Evolutionary conservation across 2,329 filamentous ascomycete genomes (phyloP).

Genomic region (Alternaria sp.): DNA sequence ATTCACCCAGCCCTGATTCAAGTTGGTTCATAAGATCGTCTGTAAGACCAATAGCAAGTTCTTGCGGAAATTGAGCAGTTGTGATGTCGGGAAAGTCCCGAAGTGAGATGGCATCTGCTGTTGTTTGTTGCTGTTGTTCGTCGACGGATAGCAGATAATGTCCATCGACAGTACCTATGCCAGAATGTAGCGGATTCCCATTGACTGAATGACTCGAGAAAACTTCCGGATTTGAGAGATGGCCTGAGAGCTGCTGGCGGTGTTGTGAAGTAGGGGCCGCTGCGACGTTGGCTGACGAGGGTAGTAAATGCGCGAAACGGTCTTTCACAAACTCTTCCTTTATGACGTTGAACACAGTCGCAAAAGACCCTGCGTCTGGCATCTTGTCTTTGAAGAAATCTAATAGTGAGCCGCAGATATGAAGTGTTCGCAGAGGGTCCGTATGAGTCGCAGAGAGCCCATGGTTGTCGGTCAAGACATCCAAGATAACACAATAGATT

Average conservation of each 20-base stretch:
- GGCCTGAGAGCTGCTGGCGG: background rate
- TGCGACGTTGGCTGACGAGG: background rate
- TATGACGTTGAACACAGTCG: slow-evolving; percentile 37
- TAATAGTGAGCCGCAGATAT: slow-evolving; percentile 32
- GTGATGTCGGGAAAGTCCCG: background rate
- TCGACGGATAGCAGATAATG: background rate
- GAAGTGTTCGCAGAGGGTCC: slow-evolving; percentile 13
- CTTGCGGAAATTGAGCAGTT: background rate
- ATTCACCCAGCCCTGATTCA: slow-evolving; percentile 46
- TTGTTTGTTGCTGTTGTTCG: background rate
- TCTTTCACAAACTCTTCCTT: slow-evolving; percentile 31
- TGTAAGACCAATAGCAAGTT: slow-evolving; percentile 17
- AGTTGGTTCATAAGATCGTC: slow-evolving; percentile 33
- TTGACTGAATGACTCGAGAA: background rate
- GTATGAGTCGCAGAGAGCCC: too few species aligned
- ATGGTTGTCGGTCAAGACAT: too few species aligned
- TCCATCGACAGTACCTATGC: background rate
- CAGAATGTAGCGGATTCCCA: background rate
- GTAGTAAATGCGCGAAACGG: background rate
- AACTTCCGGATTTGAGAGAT: background rate
- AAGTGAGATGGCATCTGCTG: background rate
- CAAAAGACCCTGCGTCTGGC: slow-evolving; percentile 37
- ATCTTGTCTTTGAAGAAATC: slow-evolving; percentile 36
- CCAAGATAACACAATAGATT: too few species aligned
- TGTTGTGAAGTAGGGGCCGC: background rate